Percentiles rank a stretch among this genome's conserved stretches.
phyloP scores from a whole-genome alignment of 768 basidiomycete species.

The Amanita jacksonii region DNA sequence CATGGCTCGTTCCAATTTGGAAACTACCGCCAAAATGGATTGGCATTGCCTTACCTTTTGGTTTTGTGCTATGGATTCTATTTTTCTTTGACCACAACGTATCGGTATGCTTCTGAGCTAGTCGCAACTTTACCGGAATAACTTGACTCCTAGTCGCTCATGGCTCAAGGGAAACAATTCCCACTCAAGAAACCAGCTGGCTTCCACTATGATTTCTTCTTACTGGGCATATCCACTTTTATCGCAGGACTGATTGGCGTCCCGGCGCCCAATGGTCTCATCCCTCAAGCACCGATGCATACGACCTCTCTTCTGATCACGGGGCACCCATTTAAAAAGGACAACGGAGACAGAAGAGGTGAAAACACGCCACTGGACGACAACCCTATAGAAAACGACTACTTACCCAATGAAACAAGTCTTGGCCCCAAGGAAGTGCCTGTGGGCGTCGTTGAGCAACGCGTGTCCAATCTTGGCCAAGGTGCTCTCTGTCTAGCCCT shows the following conservation, averaged over 20 bases:
- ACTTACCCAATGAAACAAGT: too few species aligned
- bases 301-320: slow-evolving; percentile 73
- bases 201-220: slow-evolving; percentile 84
- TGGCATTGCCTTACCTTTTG: slow-evolving; percentile 83
- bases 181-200: slow-evolving; percentile 87
- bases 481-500: slow-evolving; percentile 72
- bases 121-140: neutral
- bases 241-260: slow-evolving; percentile 79
- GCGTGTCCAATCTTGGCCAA: slow-evolving; percentile 86
- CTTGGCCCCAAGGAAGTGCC: slow-evolving; percentile 37
- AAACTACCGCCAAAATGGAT: slow-evolving; percentile 83
- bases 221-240: slow-evolving; percentile 85
- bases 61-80: slow-evolving; percentile 77
- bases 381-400: too few species aligned
- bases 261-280: slow-evolving; percentile 80
- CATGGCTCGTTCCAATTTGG: slow-evolving; percentile 89
- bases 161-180: slow-evolving; percentile 85
- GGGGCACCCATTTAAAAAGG: slow-evolving; percentile 33
- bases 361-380: too few species aligned
- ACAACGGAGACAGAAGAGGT: slow-evolving; percentile 27
- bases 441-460: slow-evolving; percentile 78
- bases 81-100: slow-evolving; percentile 97
- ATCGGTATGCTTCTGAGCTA: slow-evolving; percentile 43
- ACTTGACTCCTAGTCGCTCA: slow-evolving; percentile 52
- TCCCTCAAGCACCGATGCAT: slow-evolving; percentile 89